Percentiles rank a stretch among this genome's conserved stretches.
phyloP scores from a whole-genome alignment of 805 yeast genomes.

The Suhomyces sp. region DNA sequence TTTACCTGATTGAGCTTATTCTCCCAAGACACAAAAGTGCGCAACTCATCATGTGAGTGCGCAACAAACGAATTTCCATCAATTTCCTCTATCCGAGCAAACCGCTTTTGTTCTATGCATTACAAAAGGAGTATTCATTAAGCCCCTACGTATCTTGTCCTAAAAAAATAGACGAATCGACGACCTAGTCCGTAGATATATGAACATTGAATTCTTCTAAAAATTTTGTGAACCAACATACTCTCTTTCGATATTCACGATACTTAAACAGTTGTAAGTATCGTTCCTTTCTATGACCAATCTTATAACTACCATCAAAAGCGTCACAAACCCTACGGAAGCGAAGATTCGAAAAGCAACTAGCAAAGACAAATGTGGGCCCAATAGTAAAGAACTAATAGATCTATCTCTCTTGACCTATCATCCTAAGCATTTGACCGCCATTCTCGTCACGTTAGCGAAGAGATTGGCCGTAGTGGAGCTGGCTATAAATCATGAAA shows the following conservation, averaged over 20 bases:
- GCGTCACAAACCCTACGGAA: constrained; percentile 14
- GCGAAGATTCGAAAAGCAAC: constrained; percentile 38
- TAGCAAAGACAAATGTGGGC: constrained; percentile 52
- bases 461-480: constrained; percentile 36
- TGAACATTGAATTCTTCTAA: not conserved
- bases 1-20: not conserved
- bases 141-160: not conserved
- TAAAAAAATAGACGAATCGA: not conserved
- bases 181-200: not conserved
- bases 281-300: constrained; percentile 1
- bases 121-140: not conserved
- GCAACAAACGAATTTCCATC: not conserved
- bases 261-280: not conserved
- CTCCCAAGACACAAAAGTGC: not conserved
- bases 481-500: not conserved
- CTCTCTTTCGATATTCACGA: not conserved
- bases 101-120: not conserved
- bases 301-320: constrained; percentile 5
- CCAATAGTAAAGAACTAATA: constrained; percentile 53
- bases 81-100: not conserved
- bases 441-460: constrained; percentile 37
- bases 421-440: constrained; percentile 34
- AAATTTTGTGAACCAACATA: not conserved
- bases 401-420: constrained; percentile 49
- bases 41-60: not conserved